Conservation (phyloP, 1,139 yeast genomes). For the Saccharomyces pastorianus region DNA sequence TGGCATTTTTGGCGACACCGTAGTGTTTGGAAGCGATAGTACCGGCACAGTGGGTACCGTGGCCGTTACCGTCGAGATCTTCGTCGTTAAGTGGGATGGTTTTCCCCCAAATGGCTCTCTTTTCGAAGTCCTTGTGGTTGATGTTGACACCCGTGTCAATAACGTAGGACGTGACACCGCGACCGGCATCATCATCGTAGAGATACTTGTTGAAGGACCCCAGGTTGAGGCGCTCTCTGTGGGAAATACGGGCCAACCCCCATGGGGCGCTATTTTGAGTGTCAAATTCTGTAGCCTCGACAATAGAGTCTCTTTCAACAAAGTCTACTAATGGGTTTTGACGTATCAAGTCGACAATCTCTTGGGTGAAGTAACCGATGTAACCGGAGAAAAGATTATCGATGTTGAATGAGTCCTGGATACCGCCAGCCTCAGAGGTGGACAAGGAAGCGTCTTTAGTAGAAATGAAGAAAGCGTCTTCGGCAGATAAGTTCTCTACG, state of each 20-base stretch:
- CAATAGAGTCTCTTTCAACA: conserved; percentile 74
- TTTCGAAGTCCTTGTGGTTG: conserved; percentile 74
- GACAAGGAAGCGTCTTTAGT: conserved; percentile 17
- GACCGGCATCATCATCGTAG: conserved; percentile 76
- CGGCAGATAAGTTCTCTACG: conserved; percentile 17
- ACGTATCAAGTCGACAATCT: conserved; percentile 62
- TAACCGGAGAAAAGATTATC: conserved; percentile 52
- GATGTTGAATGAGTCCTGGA: conserved; percentile 56
- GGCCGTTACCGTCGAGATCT: conserved; percentile 89
- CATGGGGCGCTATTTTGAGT: conserved; percentile 83
- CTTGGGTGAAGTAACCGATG: conserved; percentile 66
- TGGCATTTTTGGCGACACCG: conserved; percentile 74
- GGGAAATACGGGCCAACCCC: conserved; percentile 92
- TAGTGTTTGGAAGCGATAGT: conserved; percentile 65
- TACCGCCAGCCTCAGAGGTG: conserved; percentile 42
- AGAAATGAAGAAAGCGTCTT: conserved; percentile 20
- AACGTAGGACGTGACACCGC: conserved; percentile 78
- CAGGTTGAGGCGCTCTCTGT: conserved; percentile 67
- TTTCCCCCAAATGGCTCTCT: conserved; percentile 91
- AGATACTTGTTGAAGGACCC: conserved; percentile 80
- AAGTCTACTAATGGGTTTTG: conserved; percentile 61
- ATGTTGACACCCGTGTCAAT: conserved; percentile 89
- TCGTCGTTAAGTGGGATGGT: conserved; percentile 79
- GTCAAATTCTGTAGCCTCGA: conserved; percentile 54
- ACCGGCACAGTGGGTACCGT: conserved; percentile 82